phyloP scores from a whole-genome alignment of 2,329 filamentous ascomycete species.

The Colletotrichum chlorophyti region DNA sequence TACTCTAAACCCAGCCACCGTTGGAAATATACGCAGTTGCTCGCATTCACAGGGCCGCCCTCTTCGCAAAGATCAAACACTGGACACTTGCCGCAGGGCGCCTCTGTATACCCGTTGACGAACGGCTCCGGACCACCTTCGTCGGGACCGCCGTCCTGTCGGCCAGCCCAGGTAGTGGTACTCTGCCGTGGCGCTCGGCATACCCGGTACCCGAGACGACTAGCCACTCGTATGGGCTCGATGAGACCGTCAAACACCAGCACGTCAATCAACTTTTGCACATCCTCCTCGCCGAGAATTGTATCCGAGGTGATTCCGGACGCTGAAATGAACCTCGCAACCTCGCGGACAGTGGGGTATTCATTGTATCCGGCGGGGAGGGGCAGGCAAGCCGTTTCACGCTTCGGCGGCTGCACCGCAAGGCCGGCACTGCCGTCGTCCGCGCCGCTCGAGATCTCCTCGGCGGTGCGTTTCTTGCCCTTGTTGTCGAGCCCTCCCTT shows the following conservation, averaged over 20 bases:
- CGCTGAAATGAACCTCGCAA: slow-evolving; percentile 76
- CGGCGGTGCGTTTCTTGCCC: slow-evolving; percentile 60
- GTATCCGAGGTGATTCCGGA: slow-evolving; percentile 76
- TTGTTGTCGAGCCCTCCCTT: slow-evolving; percentile 52
- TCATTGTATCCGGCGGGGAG: slow-evolving; percentile 71
- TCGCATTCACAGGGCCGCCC: slow-evolving; percentile 87
- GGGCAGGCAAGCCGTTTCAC: slow-evolving; percentile 54
- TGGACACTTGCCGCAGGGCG: slow-evolving; percentile 89
- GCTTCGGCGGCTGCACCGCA: slow-evolving; percentile 34
- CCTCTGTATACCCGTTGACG: slow-evolving; percentile 81
- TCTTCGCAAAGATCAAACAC: slow-evolving; percentile 93
- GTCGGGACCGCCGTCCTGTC: slow-evolving; percentile 43
- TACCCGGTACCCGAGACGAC: slow-evolving; percentile 59
- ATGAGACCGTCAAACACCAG: slow-evolving; percentile 88
- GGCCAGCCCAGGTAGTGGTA: slow-evolving; percentile 44
- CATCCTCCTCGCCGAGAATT: slow-evolving; percentile 74
- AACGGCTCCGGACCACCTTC: slow-evolving; percentile 49
- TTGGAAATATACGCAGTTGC: slow-evolving; percentile 90
- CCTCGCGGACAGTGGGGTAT: slow-evolving; percentile 82
- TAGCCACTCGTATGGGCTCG: slow-evolving; percentile 65
- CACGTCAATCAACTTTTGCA: slow-evolving; percentile 86
- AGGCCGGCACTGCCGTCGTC: slow-evolving; percentile 32
- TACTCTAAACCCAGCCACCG: slow-evolving; percentile 71
- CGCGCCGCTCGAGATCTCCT: slow-evolving; percentile 49
- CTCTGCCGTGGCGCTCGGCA: slow-evolving; percentile 56